A percentile compares a stretch with the other conserved stretches of the same genome.
Evolutionary conservation across 2,329 filamentous ascomycete species (phyloP).

Genomic region (Allantophomopsis lycopodina): DNA sequence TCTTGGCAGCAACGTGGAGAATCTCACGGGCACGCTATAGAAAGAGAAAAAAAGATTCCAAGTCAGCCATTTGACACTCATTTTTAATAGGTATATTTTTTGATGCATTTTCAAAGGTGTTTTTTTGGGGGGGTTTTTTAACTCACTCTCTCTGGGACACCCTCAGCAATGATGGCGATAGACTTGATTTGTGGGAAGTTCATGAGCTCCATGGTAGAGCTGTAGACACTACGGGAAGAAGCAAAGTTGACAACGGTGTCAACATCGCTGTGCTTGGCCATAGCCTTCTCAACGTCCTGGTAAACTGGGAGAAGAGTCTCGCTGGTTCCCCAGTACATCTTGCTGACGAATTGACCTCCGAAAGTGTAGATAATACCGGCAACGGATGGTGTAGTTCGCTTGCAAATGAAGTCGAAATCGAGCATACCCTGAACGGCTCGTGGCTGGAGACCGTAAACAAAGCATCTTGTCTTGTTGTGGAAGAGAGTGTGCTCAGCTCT

Average conservation of each 20-base stretch:
- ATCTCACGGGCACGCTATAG: slow-evolving; percentile 88
- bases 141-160: slow-evolving; percentile 92
- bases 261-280: slow-evolving; percentile 92
- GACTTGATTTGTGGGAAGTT: slow-evolving; percentile 93
- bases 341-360: slow-evolving; percentile 99
- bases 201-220: slow-evolving; percentile 98
- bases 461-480: slow-evolving; percentile 99
- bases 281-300: slow-evolving; percentile 83
- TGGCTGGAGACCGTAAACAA: slow-evolving; percentile 98
- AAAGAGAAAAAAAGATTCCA: neutral
- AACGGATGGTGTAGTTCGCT: slow-evolving; percentile 89
- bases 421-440: slow-evolving; percentile 87
- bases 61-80: too few relatives aligned
- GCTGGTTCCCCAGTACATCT: slow-evolving; percentile 99
- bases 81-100: neutral
- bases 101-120: neutral
- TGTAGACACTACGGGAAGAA: slow-evolving; percentile 96
- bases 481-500: slow-evolving; percentile 82
- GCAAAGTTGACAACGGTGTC: slow-evolving; percentile 99
- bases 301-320: slow-evolving; percentile 98
- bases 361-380: slow-evolving; percentile 99
- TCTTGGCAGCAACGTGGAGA: slow-evolving; percentile 90
- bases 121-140: too few relatives aligned
- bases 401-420: slow-evolving; percentile 99
- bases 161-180: slow-evolving; percentile 98